Base-by-base conservation (phyloP, 2,329 filamentous ascomycete genomes). In the Pleurostoma richardsiae region DNA sequence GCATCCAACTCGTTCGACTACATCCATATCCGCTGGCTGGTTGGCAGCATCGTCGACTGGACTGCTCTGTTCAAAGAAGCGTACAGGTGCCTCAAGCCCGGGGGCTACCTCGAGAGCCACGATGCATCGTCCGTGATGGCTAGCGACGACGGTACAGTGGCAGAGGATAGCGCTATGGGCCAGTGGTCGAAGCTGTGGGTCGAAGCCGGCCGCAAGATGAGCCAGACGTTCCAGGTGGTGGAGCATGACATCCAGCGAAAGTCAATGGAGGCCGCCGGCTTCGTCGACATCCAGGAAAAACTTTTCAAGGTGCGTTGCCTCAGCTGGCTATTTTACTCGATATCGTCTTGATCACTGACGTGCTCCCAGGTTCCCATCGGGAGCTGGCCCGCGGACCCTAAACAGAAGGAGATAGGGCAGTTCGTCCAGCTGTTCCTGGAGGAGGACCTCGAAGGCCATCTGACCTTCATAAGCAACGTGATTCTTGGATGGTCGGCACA, bases 1-100 rank as follows among this genome's bases (percentile, higher is more conserved):
- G 65, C 69, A 4, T 56, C 64, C 2, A 57, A 73, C 41, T 59
- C 70, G 42, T 77, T 78, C 55, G 77, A 82, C 59, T 77, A 72
- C 54, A 74, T 83, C 49, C 79, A 80, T 56, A 73, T 72, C 3
- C 70, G 73, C 40, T 65, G 76, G 52, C 63, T 80, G 54, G 61
- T 70, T 2, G 78, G 78, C 30, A 69, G 70, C 45, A 70, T 80
- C 50, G 59, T 66, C 3, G 76, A 77, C 47, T 80, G 76, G 54
- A 69, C 70, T 41, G 66, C 70, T 39, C 56, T 79, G n/a, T 65
- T 79, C 46, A 62, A 64, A 41, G 72, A 71, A 45, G 56, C 71
- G 6, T 73, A 62, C 54, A 66, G 67, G 48, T 70, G 77, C 48
- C 63, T 79, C 30, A 72, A 72, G 50, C 76, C 77, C 1, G 76